Conservation (phyloP, 495 filamentous ascomycete species). For the Xylaria nigripes region DNA sequence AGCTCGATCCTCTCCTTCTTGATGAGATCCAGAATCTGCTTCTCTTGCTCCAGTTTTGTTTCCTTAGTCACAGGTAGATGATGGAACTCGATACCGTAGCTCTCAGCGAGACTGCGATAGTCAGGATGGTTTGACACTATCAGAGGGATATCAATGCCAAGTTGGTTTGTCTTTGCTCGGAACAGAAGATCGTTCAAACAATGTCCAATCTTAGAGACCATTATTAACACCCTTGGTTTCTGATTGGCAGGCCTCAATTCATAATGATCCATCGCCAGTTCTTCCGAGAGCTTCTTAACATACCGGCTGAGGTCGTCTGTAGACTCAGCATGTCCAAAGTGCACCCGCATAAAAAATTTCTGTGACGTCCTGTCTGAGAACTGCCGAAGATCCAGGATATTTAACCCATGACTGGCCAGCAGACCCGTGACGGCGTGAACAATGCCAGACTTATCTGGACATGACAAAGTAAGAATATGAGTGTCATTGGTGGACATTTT, state of each 20-base stretch:
- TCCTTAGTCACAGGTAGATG: slow-evolving; percentile 64
- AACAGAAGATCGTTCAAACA: slow-evolving; percentile 75
- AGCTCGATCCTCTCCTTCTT: slow-evolving; percentile 57
- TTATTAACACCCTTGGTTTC: slow-evolving; percentile 65
- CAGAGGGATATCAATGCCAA: slow-evolving; percentile 60
- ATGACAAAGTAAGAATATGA: slow-evolving; percentile 67
- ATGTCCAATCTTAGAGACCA: slow-evolving; percentile 76
- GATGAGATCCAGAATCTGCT: slow-evolving; percentile 55
- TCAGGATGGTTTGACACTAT: slow-evolving; percentile 69
- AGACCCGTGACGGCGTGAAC: slow-evolving; percentile 68
- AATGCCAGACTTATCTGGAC: slow-evolving; percentile 66
- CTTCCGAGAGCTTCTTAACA: slow-evolving; percentile 47
- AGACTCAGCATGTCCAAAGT: slow-evolving; percentile 49
- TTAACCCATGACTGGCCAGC: slow-evolving; percentile 56
- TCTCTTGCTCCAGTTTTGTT: slow-evolving; percentile 62
- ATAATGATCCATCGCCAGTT: slow-evolving; percentile 51
- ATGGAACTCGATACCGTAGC: slow-evolving; percentile 63
- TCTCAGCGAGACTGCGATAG: slow-evolving; percentile 55
- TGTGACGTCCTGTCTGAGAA: slow-evolving; percentile 57
- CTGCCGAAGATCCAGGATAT: slow-evolving; percentile 67
- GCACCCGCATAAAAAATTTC: slow-evolving; percentile 73
- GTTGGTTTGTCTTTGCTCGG: slow-evolving; percentile 53
- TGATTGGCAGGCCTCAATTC: slow-evolving; percentile 50
- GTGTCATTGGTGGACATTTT: slow-evolving; percentile 32
- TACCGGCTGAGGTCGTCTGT: slow-evolving; percentile 38